Evolutionary conservation across 2,329 filamentous ascomycete species (phyloP).

Genomic region (Claviceps sp.): DNA sequence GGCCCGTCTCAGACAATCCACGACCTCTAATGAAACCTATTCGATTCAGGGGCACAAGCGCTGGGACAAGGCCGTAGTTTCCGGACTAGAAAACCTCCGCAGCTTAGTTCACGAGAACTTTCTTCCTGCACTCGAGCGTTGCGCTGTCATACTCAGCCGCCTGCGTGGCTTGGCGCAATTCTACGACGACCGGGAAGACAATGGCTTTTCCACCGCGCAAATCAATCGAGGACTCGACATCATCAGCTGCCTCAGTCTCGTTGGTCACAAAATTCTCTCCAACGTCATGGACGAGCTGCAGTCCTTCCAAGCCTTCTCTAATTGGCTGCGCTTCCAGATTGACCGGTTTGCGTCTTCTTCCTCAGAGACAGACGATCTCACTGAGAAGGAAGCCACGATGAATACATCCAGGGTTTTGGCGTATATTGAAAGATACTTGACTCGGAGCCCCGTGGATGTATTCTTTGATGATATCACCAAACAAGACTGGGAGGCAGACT

Average conservation of each 20-base stretch:
- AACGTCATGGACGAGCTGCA: constrained; percentile 63
- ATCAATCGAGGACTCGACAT: constrained; percentile 56
- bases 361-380: constrained; percentile 53
- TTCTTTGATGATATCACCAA: constrained; percentile 41
- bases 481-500: constrained; percentile 37
- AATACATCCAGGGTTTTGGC: constrained; percentile 59
- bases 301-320: constrained; percentile 65
- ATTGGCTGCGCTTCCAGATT: constrained; percentile 74
- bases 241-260: constrained; percentile 59
- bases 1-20: background rate
- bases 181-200: constrained; percentile 50
- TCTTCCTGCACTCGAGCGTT: constrained; percentile 74
- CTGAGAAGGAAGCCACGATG: constrained; percentile 64
- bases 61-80: constrained; percentile 79
- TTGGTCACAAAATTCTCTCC: constrained; percentile 60
- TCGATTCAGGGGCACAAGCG: constrained; percentile 64
- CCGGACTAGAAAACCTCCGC: constrained; percentile 65
- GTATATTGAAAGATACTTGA: constrained; percentile 64
- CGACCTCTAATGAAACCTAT: background rate
- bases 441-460: constrained; percentile 47
- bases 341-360: constrained; percentile 56
- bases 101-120: constrained; percentile 76
- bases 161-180: constrained; percentile 75
- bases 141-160: constrained; percentile 66
- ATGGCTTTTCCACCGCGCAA: constrained; percentile 52